These are phyloP conservation scores for Lactarius evosmus DNA, from an alignment of 768 basidiomycete species.

Conservation along the genomic window DNA sequence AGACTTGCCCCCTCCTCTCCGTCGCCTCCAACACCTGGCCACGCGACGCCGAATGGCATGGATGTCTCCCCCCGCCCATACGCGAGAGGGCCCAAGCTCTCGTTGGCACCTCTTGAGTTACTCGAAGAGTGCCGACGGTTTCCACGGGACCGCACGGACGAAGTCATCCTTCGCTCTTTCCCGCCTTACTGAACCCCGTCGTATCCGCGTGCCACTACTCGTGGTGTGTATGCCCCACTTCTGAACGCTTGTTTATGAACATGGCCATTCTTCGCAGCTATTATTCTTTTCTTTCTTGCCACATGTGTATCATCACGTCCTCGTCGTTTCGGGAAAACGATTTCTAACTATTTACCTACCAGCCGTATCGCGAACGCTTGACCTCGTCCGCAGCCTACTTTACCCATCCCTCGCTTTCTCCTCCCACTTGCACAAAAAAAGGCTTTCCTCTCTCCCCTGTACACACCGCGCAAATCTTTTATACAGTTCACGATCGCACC, in stretches of 20 bases:
- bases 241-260: not conserved
- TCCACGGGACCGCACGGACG: constrained; percentile 20
- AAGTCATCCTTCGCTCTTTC: constrained; percentile 20
- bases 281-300: constrained; percentile 7
- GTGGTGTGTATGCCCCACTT: constrained; percentile 1
- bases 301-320: constrained; percentile 8
- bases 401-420: not conserved
- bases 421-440: constrained; percentile 4
- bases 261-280: not conserved
- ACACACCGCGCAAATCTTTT: constrained; percentile 10
- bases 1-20: constrained; percentile 8
- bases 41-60: not conserved
- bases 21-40: not conserved
- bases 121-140: constrained; percentile 22
- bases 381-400: not conserved
- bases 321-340: not conserved
- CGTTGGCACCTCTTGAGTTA: constrained; percentile 21
- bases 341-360: constrained; percentile 18
- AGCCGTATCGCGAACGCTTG: not conserved
- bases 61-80: constrained; percentile 1
- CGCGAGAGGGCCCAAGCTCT: constrained; percentile 7
- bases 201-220: not conserved
- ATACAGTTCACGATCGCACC: constrained; percentile 17
- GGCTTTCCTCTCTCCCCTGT: constrained; percentile 7
- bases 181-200: not conserved